Conservation (phyloP, 208 protist species). For the Phytomonas sp. region DNA sequence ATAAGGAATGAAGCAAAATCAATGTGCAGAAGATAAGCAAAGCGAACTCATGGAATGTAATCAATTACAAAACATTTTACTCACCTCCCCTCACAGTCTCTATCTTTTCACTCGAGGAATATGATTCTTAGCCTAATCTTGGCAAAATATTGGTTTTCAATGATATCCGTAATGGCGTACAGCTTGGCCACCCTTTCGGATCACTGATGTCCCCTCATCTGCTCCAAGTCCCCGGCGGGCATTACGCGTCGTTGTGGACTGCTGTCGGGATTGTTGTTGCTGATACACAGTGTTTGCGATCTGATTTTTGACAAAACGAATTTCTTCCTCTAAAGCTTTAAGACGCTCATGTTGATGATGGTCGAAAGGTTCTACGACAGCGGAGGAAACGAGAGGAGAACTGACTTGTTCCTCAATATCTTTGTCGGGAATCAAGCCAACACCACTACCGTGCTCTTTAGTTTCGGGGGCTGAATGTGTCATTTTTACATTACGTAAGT, state of each 20-base stretch:
- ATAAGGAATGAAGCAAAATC: background rate
- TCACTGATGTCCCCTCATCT: slow-evolving; percentile 17
- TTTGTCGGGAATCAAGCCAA: background rate
- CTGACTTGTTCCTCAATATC: background rate
- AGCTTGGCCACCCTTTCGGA: slow-evolving; percentile 36
- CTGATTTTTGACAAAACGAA: slow-evolving; percentile 45
- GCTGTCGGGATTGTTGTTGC: slow-evolving; percentile 14
- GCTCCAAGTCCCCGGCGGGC: slow-evolving; percentile 1
- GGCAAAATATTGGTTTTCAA: background rate
- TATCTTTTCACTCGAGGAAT: background rate
- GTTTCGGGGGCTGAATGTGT: background rate
- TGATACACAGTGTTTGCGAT: slow-evolving; percentile 23
- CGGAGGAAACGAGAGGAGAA: background rate
- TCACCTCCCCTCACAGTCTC: background rate
- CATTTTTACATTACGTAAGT: background rate
- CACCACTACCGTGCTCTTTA: background rate
- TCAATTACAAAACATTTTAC: background rate
- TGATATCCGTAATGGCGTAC: slow-evolving; percentile 61
- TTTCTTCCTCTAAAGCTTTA: slow-evolving; percentile 49
- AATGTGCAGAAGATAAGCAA: background rate
- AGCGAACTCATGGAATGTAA: background rate
- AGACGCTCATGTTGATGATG: slow-evolving; percentile 14
- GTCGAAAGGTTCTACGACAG: background rate
- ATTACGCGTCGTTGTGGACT: slow-evolving; percentile 6
- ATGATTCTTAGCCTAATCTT: background rate